Conservation (phyloP, 1,284 basidiomycete species). For the Coriolopsis trogii region DNA sequence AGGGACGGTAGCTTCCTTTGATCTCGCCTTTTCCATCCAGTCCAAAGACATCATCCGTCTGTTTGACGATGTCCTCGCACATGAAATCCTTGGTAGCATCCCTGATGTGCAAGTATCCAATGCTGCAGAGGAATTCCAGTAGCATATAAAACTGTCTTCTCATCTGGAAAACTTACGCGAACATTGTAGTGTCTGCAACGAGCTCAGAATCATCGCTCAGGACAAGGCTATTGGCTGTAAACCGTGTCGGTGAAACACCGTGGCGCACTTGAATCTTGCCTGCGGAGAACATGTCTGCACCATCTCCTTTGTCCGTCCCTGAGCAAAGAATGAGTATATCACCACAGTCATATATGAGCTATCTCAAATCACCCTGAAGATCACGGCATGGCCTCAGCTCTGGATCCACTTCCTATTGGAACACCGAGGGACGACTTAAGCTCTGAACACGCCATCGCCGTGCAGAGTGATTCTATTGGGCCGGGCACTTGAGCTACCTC, state of each 20-base stretch:
- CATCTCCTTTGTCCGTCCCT: constrained; percentile 37
- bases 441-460: too few species aligned
- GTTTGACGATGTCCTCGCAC: constrained; percentile 47
- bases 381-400: too few species aligned
- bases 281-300: constrained; percentile 34
- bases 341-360: too few species aligned
- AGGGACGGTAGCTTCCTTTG: constrained; percentile 37
- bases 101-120: constrained; percentile 13
- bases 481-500: too few species aligned
- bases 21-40: constrained; percentile 57
- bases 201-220: constrained; percentile 47
- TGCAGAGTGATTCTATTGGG: too few species aligned
- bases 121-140: neutral
- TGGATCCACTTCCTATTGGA: too few species aligned
- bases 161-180: constrained; percentile 31
- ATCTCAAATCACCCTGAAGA: too few species aligned
- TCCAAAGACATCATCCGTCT: constrained; percentile 53
- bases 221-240: constrained; percentile 38
- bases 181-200: constrained; percentile 50
- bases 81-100: constrained; percentile 38
- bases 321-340: too few species aligned
- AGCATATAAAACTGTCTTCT: neutral
- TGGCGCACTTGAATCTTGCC: constrained; percentile 48
- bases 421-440: too few species aligned
- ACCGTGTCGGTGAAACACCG: constrained; percentile 40